phyloP scores from a whole-genome alignment of 2,329 filamentous ascomycete species.

The Rutstroemia sp. region DNA sequence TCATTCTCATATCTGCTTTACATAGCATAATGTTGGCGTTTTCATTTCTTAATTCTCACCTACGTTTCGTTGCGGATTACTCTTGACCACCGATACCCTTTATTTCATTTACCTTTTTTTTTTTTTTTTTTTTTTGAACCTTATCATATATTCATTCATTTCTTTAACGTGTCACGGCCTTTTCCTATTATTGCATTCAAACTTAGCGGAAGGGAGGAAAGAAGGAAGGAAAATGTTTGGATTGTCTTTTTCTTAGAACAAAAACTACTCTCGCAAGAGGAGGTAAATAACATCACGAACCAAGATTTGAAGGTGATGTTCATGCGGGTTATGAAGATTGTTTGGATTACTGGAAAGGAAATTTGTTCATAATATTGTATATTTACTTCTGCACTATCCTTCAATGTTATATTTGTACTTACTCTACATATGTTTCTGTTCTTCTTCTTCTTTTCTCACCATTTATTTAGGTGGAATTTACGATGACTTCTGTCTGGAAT shows the following conservation, averaged over 20 bases:
- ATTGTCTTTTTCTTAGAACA: neutral
- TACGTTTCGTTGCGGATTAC: neutral
- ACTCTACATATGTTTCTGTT: neutral
- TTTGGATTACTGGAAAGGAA: neutral
- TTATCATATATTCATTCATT: neutral
- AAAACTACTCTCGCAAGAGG: slow-evolving; percentile 1
- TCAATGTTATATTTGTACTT: slow-evolving; percentile 6
- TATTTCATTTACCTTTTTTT: neutral
- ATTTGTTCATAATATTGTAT: slow-evolving; percentile 21
- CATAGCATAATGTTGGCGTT: slow-evolving; percentile 2
- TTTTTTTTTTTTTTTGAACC: neutral
- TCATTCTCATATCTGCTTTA: neutral
- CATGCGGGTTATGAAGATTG: neutral
- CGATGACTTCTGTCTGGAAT: neutral
- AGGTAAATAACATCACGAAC: slow-evolving; percentile 9
- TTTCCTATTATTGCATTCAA: neutral
- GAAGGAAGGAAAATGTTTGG: neutral
- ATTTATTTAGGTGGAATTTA: neutral
- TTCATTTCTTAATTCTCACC: neutral
- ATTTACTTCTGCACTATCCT: slow-evolving; percentile 23
- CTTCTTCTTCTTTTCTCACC: neutral
- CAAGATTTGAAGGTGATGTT: slow-evolving; percentile 8
- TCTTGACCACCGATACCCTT: slow-evolving; percentile 17
- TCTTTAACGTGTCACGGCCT: slow-evolving; percentile 3
- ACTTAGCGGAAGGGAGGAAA: neutral